A percentile compares a stretch with the other conserved stretches of the same genome.
These are phyloP conservation scores for Acanthamoeba royreba DNA, from an alignment of 208 protist genomes.

Conservation along the genomic window DNA sequence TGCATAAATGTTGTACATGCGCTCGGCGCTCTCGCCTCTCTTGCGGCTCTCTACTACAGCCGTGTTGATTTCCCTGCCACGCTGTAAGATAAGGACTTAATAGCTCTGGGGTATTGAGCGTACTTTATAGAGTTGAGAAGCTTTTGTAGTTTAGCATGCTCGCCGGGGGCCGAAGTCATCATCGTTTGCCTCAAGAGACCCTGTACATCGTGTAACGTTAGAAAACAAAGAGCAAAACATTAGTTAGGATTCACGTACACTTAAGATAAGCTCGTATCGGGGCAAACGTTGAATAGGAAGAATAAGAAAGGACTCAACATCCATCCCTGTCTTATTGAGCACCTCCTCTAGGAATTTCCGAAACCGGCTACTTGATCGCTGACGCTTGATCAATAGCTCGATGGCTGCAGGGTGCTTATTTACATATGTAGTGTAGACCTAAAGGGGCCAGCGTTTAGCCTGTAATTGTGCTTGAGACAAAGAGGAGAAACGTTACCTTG, in stretches of 20 bases:
- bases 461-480: not conserved
- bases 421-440: not conserved
- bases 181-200: no score
- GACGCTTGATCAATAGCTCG: not conserved
- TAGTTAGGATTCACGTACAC: not conserved
- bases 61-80: conserved; percentile 29
- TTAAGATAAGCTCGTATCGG: not conserved
- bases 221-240: not conserved
- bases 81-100: not conserved
- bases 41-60: conserved; percentile 21
- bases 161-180: no score
- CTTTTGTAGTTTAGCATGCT: not conserved
- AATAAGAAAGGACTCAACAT: not conserved
- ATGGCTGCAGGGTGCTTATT: not conserved
- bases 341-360: not conserved
- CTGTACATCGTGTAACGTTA: not conserved
- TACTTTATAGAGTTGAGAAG: not conserved
- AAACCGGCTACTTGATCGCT: not conserved
- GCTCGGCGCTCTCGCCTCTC: not conserved
- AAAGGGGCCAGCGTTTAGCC: no score
- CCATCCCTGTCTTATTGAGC: not conserved
- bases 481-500: not conserved
- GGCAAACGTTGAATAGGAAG: not conserved
- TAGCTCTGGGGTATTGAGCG: not conserved
- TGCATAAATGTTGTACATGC: not conserved